A percentile compares a stretch with the other conserved stretches of the same genome.
Conservation (phyloP, 2,329 filamentous ascomycete genomes). For the Dothidotthia symphoricarpi region DNA sequence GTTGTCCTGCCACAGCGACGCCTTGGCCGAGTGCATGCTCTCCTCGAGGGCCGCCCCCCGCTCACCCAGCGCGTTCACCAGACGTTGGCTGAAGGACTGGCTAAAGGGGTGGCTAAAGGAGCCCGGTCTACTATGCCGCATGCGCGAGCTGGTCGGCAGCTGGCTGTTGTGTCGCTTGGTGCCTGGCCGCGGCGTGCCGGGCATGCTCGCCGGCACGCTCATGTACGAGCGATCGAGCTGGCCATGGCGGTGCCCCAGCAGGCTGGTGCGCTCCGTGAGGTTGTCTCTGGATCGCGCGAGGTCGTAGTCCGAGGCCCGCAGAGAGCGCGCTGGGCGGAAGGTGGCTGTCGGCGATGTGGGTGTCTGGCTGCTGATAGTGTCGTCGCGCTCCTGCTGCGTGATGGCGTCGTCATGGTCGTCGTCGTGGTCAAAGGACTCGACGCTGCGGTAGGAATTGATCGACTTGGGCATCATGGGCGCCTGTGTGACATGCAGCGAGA, state of each 20-base stretch:
- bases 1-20: constrained; percentile 71
- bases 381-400: constrained; percentile 29
- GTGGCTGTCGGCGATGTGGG: constrained; percentile 35
- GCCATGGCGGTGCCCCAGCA: constrained; percentile 45
- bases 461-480: constrained; percentile 36
- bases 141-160: constrained; percentile 29
- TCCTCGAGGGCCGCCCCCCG: constrained; percentile 53
- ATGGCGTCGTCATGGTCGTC: constrained; percentile 31
- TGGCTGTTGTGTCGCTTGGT: constrained; percentile 41
- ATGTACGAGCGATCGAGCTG: constrained; percentile 42
- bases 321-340: constrained; percentile 28
- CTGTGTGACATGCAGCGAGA: constrained; percentile 6
- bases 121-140: constrained; percentile 34
- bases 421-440: constrained; percentile 36
- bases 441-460: constrained; percentile 36
- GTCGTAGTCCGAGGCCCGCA: constrained; percentile 39
- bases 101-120: constrained; percentile 36
- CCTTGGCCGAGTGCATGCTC: constrained; percentile 63
- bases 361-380: constrained; percentile 36
- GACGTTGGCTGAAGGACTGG: constrained; percentile 44
- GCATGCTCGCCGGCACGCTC: constrained; percentile 42
- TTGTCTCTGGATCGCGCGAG: constrained; percentile 31
- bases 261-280: constrained; percentile 49
- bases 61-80: constrained; percentile 58
- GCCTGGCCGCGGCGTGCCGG: constrained; percentile 45